Percentiles rank a stretch among this genome's conserved stretches.
These are phyloP conservation scores for Stagonosporopsis vannaccii DNA, from an alignment of 2,329 filamentous ascomycete species.

Conservation along the genomic window DNA sequence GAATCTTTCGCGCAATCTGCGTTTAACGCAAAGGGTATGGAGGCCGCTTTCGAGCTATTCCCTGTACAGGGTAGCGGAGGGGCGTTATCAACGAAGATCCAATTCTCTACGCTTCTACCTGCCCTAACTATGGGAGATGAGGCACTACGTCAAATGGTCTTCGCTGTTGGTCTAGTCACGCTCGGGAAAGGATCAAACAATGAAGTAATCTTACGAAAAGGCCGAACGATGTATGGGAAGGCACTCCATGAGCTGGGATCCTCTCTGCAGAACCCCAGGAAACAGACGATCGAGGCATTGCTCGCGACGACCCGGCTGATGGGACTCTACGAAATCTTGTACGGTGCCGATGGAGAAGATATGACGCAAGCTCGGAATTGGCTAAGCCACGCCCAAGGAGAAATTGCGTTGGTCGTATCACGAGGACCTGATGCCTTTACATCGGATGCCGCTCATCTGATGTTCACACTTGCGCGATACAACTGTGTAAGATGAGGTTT, in stretches of 20 bases:
- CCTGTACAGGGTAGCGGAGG: slow-evolving; percentile 17
- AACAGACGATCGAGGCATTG: slow-evolving; percentile 32
- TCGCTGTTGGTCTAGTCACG: slow-evolving; percentile 36
- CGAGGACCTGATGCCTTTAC: slow-evolving; percentile 28
- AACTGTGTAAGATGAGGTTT: slow-evolving; percentile 1
- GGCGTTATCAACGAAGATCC: slow-evolving; percentile 3
- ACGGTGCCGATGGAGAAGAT: slow-evolving; percentile 32
- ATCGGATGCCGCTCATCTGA: slow-evolving; percentile 24
- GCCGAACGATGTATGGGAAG: slow-evolving; percentile 34
- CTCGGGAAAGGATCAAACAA: slow-evolving; percentile 31
- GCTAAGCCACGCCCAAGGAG: slow-evolving; percentile 39
- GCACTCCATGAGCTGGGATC: slow-evolving; percentile 32
- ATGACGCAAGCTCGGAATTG: slow-evolving; percentile 35
- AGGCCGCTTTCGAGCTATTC: slow-evolving; percentile 34
- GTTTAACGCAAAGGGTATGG: slow-evolving; percentile 32
- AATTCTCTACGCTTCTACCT: slow-evolving; percentile 26
- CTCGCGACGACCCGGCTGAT: slow-evolving; percentile 33
- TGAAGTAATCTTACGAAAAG: slow-evolving; percentile 24
- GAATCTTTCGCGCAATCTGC: slow-evolving; percentile 29
- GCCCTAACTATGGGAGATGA: slow-evolving; percentile 31
- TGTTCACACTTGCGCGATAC: slow-evolving; percentile 36
- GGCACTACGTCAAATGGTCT: slow-evolving; percentile 32
- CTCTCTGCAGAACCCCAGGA: slow-evolving; percentile 26
- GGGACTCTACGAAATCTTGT: slow-evolving; percentile 30
- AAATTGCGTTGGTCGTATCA: slow-evolving; percentile 31